Percentiles rank a stretch among this genome's conserved stretches.
Evolutionary conservation across 495 filamentous ascomycete species (phyloP).

Genomic region (Penicillium pancosmium): DNA sequence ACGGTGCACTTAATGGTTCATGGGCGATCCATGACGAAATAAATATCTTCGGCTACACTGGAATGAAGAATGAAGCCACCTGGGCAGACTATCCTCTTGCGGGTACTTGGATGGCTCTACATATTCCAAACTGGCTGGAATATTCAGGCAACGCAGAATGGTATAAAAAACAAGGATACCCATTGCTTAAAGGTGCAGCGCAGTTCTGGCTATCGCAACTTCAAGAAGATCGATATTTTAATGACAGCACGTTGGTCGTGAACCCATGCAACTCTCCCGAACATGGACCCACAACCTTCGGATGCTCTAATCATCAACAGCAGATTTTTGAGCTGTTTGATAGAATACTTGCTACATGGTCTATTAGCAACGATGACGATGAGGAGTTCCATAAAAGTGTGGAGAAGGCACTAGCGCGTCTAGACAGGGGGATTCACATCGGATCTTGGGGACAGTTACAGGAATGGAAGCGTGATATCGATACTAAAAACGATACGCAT

Average conservation of each 20-base stretch:
- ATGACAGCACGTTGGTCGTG: conserved; percentile 53
- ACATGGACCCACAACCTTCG: conserved; percentile 55
- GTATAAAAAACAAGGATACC: conserved; percentile 45
- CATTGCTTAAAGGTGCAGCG: conserved; percentile 49
- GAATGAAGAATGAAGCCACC: conserved; percentile 41
- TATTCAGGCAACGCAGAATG: conserved; percentile 48
- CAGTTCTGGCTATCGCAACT: conserved; percentile 52
- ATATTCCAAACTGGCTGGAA: conserved; percentile 51
- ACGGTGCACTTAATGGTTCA: conserved; percentile 41
- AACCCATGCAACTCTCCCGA: conserved; percentile 57
- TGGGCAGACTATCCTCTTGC: conserved; percentile 48
- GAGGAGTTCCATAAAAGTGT: conserved; percentile 30
- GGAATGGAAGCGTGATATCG: conserved; percentile 56
- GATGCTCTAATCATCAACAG: conserved; percentile 54
- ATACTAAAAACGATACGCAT: conserved; percentile 48
- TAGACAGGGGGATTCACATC: conserved; percentile 52
- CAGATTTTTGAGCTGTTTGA: conserved; percentile 48
- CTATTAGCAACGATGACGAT: conserved; percentile 26
- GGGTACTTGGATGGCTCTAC: conserved; percentile 55
- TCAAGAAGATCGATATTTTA: conserved; percentile 44
- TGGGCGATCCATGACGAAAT: conserved; percentile 52
- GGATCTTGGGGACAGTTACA: conserved; percentile 50
- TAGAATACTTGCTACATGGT: conserved; percentile 32
- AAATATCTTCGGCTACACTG: conserved; percentile 55
- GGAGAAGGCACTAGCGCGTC: conserved; percentile 24